Evolutionary conservation across 371 early-diverging fungal species (phyloP), one percentile per base, ranked within the genome.

Genomic region (Mortierella sp.): DNA sequence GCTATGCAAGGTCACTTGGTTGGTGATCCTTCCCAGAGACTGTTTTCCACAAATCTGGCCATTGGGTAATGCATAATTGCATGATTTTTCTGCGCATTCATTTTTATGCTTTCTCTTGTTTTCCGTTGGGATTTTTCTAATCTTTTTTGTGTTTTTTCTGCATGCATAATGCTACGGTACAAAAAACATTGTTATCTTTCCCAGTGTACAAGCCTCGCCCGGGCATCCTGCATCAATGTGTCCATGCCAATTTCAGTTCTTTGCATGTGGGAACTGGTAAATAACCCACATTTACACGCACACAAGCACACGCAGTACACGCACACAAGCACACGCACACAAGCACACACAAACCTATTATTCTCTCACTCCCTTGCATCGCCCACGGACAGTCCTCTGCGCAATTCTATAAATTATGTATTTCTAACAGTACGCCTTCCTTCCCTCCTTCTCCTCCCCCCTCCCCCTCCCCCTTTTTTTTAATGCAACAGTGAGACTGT

Each of bases 261-360:
- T 73, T 62, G 73, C 73, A 18, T 73, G 73, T 37, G 73, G 47
- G 18, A 57, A 49, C 47, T 73, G 73, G 72, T 71, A 71, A 58
- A 37, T 55, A 16, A 43, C 45, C 45, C 45, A 43, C 45, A 5
- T 11, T 10, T 43, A 8, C 35, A 35, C 35, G 6, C 35, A 35
- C 35, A 35, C 35, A 35, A 4, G 6, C 35, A 35, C 35, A 35
- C 35, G 0, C 0, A 35, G 35, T 8, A 35, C 35, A 35, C 35
- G 0, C 35, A 35, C 35, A 35, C 35, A 3, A 4, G 6, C 35
- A 35, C 6, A 35, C 6, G 35, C 35, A 35, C 35, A 35, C 35
- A 35, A 4, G 35, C 35, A 35, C 35, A 35, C 35, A 35, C 35
- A 35, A 35, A 35, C 3, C 35, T 8, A 35, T 3, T 35, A n/a